Evolutionary conservation across 441 rosid genomes (phyloP).

Genomic region (Bruguiera hainesii): DNA sequence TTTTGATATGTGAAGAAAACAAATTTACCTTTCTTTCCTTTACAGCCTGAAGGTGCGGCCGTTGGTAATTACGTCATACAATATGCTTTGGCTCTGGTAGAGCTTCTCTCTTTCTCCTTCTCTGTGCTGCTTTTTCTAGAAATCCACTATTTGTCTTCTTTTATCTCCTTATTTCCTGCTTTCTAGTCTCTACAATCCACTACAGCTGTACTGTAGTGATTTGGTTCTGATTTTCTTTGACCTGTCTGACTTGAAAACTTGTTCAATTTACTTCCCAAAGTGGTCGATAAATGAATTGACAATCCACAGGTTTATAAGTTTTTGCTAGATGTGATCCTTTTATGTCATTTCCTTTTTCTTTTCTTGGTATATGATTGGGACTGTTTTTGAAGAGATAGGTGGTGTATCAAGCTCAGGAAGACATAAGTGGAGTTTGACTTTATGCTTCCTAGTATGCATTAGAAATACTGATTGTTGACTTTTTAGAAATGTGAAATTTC

Average conservation of each 20-base stretch:
- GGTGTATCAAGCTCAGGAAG: background rate
- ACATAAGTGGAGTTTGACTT: slow-evolving; percentile 4
- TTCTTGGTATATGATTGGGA: no score
- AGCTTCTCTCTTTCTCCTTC: slow-evolving; percentile 2
- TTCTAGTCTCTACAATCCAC: background rate
- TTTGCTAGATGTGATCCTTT: no score
- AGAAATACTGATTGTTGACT: slow-evolving; percentile 3
- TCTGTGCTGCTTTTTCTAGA: no score
- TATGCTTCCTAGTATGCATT: background rate
- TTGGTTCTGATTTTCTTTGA: background rate
- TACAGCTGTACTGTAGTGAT: background rate
- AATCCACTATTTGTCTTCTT: background rate
- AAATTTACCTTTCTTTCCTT: slow-evolving; percentile 17
- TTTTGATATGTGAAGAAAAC: slow-evolving; percentile 11
- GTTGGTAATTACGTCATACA: slow-evolving; percentile 80
- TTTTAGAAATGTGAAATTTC: slow-evolving; percentile 25
- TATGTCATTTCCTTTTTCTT: no score
- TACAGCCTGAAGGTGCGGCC: slow-evolving; percentile 98
- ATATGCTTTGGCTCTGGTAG: slow-evolving; percentile 93
- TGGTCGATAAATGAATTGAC: no score
- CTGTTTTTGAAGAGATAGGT: no score
- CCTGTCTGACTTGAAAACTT: no score
- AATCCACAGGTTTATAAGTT: no score
- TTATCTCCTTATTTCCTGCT: background rate
- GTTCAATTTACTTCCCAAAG: no score